phyloP scores from a whole-genome alignment of 2,329 filamentous ascomycete species.

The Ophidiomyces ophidiicola region DNA sequence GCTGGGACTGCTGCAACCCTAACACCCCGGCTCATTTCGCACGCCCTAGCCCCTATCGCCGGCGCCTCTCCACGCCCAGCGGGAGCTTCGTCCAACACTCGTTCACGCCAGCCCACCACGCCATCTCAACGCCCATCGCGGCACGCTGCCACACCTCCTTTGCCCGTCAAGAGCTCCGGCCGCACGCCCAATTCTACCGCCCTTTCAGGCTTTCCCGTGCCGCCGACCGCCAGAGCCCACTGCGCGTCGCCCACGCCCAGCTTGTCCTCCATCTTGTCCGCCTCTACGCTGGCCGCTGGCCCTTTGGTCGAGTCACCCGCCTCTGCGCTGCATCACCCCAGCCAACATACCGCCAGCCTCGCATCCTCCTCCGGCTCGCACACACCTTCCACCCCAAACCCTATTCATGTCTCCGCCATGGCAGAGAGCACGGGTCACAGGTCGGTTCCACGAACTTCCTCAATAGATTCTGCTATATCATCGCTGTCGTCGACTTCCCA shows the following conservation, averaged over 20 bases:
- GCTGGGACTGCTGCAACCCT: slow-evolving; percentile 4
- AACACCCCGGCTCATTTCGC: neutral
- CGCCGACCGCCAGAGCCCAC: neutral
- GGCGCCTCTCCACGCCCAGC: neutral
- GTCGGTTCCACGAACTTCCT: slow-evolving; percentile 58
- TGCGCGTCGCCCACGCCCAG: neutral
- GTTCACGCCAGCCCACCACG: slow-evolving; percentile 4
- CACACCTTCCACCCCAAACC: slow-evolving; percentile 19
- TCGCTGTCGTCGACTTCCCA: slow-evolving; percentile 52
- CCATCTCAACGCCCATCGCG: neutral
- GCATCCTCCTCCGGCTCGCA: slow-evolving; percentile 18
- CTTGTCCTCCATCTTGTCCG: slow-evolving; percentile 1
- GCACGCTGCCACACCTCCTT: neutral
- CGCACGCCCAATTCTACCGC: neutral
- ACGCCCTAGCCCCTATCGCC: neutral
- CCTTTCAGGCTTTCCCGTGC: slow-evolving; percentile 4
- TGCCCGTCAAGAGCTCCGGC: neutral
- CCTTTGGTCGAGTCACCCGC: neutral
- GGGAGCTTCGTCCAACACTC: slow-evolving; percentile 3
- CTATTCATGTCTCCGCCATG: slow-evolving; percentile 11
- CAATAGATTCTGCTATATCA: slow-evolving; percentile 88
- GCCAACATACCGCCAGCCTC: too few relatives aligned
- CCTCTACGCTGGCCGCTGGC: neutral
- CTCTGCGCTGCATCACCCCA: neutral
- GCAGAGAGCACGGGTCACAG: slow-evolving; percentile 14